Evolutionary conservation across 2,329 filamentous ascomycete genomes (phyloP), one percentile per base, ranked within the genome.

Genomic region (Seiridium cupressi): DNA sequence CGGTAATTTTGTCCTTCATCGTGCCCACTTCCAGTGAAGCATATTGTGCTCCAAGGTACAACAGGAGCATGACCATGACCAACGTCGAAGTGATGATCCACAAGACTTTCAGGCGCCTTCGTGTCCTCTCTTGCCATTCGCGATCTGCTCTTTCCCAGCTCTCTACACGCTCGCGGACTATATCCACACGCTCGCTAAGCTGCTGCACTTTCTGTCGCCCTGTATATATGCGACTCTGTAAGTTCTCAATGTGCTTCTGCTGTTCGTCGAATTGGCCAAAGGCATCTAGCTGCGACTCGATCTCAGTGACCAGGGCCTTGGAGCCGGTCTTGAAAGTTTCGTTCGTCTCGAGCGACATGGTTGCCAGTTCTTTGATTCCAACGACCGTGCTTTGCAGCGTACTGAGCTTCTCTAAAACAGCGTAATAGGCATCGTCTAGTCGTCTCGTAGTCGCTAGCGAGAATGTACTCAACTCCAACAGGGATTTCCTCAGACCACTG

Each of bases 341-440:
- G 61, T 84, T 83, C 7, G 89, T 78, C 56, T 84, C 79, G 58
- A 80, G 81, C 5, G 88, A 87, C 66, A 84, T 78, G 36, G 77
- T 77, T 0, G 88, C 86, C n/a, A 94, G 80, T 65, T 89, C 86
- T 68, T 87, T 87, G 35, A 94, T 77, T 2, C 82, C 83, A 5
- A 79, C 72, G 44, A 93, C 83, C 1, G 87, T 91, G 65, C 79
- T 82, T 58, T 89, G 87, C 44, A 93, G 77, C 1, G 81, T 73
- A 55, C 82, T 82, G 54, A 90, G 81, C 69, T 89, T 91, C 70
- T 91, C 87, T 36, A 92, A 79, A 8, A 93, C 83, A 0, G 85
- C 84, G 64, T 90, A 90, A 75, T 93, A 93, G 3, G 88, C 88
- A 61, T 89, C 85, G 71, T 93, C 90, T 47, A 94, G 83, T 40